These are phyloP conservation scores for Penicillium digitatum DNA, from an alignment of 2,329 filamentous ascomycete genomes.

Conservation along the genomic window DNA sequence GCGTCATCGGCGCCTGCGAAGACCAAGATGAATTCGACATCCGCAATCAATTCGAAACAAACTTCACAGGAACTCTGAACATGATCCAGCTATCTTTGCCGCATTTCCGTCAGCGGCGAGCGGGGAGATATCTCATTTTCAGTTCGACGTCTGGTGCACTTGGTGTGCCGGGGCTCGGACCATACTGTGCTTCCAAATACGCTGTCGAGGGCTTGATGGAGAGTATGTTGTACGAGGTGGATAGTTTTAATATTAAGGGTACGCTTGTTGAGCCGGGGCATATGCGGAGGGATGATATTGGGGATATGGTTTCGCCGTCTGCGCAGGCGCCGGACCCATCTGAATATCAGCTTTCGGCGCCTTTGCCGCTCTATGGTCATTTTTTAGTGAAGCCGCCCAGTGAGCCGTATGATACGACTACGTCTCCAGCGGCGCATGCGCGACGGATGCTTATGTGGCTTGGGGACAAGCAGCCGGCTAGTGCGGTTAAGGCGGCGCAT, in stretches of 20 bases:
- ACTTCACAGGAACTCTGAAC: conserved; percentile 92
- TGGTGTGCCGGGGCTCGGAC: conserved; percentile 88
- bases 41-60: conserved; percentile 94
- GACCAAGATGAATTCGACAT: conserved; percentile 95
- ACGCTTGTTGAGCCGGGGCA: conserved; percentile 90
- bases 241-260: conserved; percentile 85
- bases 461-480: conserved; percentile 85
- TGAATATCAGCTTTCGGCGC: conserved; percentile 39
- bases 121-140: conserved; percentile 87
- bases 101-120: conserved; percentile 72
- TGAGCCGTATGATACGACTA: conserved; percentile 71
- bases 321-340: conserved; percentile 18
- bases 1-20: conserved; percentile 91
- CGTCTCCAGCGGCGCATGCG: conserved; percentile 81
- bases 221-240: conserved; percentile 93
- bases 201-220: conserved; percentile 94
- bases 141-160: conserved; percentile 86
- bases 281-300: conserved; percentile 72
- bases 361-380: conserved; percentile 80
- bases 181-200: conserved; percentile 96
- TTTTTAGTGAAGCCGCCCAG: conserved; percentile 85
- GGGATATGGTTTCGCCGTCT: conserved; percentile 30
- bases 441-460: conserved; percentile 92
- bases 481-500: conserved; percentile 87
- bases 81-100: conserved; percentile 86